Conservation (phyloP, 306 rosid genomes). For the Mucuna pruriens region DNA sequence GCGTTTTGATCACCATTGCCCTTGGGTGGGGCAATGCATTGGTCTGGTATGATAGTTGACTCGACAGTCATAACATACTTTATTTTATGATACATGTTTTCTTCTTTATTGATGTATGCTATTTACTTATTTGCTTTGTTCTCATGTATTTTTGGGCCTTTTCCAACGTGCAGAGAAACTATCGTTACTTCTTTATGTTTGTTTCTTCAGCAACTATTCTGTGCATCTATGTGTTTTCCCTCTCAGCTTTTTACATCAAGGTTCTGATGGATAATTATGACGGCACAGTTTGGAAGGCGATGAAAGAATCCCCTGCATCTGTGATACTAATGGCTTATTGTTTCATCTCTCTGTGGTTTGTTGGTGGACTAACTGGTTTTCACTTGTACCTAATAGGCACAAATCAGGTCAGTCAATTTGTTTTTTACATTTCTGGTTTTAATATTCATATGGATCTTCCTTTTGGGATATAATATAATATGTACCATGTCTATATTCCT, state of each 20-base stretch:
- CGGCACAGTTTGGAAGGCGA: slow-evolving; percentile 84
- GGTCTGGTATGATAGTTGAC: slow-evolving; percentile 74
- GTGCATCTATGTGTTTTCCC: slow-evolving; percentile 80
- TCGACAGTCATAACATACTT: slow-evolving; percentile 8
- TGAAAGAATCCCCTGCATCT: slow-evolving; percentile 89
- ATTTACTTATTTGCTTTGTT: slow-evolving; percentile 32
- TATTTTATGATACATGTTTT: slow-evolving; percentile 2
- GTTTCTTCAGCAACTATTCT: slow-evolving; percentile 91
- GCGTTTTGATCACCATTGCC: slow-evolving; percentile 97
- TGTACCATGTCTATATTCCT: too few relatives aligned
- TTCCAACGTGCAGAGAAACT: slow-evolving; percentile 76
- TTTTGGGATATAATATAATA: too few relatives aligned
- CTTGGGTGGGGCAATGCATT: slow-evolving; percentile 99
- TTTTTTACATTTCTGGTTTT: slow-evolving; percentile 36
- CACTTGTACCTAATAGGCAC: slow-evolving; percentile 88
- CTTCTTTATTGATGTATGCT: slow-evolving; percentile 24
- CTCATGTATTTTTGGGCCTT: slow-evolving; percentile 30
- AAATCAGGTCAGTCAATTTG: slow-evolving; percentile 74
- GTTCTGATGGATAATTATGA: slow-evolving; percentile 68
- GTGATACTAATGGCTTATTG: slow-evolving; percentile 83
- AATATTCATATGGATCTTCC: too few relatives aligned
- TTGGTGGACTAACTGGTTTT: slow-evolving; percentile 94
- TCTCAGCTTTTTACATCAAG: slow-evolving; percentile 87
- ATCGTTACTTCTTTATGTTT: slow-evolving; percentile 85
- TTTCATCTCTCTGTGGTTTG: slow-evolving; percentile 89